These are phyloP conservation scores for Peribolospora kevripleyi DNA, from an alignment of 768 basidiomycete genomes.

Conservation along the genomic window DNA sequence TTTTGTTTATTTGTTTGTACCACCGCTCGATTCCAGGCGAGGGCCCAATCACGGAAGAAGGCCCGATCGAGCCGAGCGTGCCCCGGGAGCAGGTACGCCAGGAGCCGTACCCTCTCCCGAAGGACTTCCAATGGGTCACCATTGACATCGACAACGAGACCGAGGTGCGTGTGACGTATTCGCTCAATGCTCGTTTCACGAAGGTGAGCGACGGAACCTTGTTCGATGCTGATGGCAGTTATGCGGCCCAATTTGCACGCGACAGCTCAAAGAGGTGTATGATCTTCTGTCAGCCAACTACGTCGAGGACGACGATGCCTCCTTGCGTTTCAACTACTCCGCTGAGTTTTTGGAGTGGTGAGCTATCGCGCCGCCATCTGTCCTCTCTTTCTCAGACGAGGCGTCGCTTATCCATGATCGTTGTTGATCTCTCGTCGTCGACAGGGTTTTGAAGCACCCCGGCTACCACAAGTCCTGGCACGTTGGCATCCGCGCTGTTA, in stretches of 20 bases:
- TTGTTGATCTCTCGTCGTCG: conserved; percentile 3
- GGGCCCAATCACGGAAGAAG: conserved; percentile 36
- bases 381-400: neutral
- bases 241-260: neutral
- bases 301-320: conserved; percentile 83
- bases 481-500: conserved; percentile 69
- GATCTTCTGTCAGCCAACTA: conserved; percentile 78
- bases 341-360: conserved; percentile 84
- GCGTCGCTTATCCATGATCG: neutral
- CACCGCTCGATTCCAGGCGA: conserved; percentile 26
- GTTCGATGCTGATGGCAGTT: conserved; percentile 1
- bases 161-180: conserved; percentile 29
- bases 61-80: conserved; percentile 64
- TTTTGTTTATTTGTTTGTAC: neutral
- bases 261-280: conserved; percentile 69
- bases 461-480: conserved; percentile 90
- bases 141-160: conserved; percentile 52
- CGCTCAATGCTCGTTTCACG: neutral
- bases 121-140: conserved; percentile 74
- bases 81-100: conserved; percentile 56
- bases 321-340: conserved; percentile 91
- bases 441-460: conserved; percentile 79
- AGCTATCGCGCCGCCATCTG: conserved; percentile 5
- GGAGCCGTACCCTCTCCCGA: conserved; percentile 65
- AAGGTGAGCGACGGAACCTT: no score